Evolutionary conservation across 2,329 filamentous ascomycete species (phyloP).

Genomic region (Cladosporium velox): DNA sequence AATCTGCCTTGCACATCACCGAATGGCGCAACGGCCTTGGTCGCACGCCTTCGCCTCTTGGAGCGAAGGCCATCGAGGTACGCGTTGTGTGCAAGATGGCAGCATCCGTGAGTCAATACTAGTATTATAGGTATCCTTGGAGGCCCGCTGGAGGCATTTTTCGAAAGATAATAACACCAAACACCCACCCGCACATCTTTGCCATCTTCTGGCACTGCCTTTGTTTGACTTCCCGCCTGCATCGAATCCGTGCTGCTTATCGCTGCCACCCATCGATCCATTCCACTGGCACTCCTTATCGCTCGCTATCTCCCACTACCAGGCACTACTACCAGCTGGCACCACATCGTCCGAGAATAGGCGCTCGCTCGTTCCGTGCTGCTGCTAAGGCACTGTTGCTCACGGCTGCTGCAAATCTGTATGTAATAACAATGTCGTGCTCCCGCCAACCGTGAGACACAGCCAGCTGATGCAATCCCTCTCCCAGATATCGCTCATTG

Average conservation of each 20-base stretch:
- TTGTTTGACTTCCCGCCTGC: slow-evolving; percentile 11
- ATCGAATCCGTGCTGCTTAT: background rate
- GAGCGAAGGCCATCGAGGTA: slow-evolving; percentile 19
- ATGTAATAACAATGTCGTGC: slow-evolving; percentile 15
- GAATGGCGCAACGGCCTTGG: slow-evolving; percentile 17
- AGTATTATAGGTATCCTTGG: background rate
- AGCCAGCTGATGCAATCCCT: slow-evolving; percentile 12
- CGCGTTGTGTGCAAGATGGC: slow-evolving; percentile 6
- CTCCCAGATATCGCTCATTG: slow-evolving; percentile 12
- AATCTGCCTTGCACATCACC: slow-evolving; percentile 18
- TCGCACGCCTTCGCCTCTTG: slow-evolving; percentile 16
- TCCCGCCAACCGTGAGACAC: slow-evolving; percentile 15
- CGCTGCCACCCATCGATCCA: background rate
- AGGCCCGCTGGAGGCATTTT: background rate
- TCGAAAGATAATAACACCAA: background rate
- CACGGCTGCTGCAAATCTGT: background rate
- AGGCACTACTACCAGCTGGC: background rate
- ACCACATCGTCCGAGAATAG: slow-evolving; percentile 13
- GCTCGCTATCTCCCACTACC: slow-evolving; percentile 14
- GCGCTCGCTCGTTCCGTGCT: slow-evolving; percentile 9
- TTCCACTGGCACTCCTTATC: slow-evolving; percentile 5
- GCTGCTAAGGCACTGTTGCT: background rate
- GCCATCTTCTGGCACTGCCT: background rate
- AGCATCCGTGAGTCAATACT: slow-evolving; percentile 17
- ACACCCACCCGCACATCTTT: background rate